Evolutionary conservation across 192 early-diverging fungal species (phyloP), one percentile per base, ranked within the genome.

Genomic region (Phlyctochytrium planicorne): DNA sequence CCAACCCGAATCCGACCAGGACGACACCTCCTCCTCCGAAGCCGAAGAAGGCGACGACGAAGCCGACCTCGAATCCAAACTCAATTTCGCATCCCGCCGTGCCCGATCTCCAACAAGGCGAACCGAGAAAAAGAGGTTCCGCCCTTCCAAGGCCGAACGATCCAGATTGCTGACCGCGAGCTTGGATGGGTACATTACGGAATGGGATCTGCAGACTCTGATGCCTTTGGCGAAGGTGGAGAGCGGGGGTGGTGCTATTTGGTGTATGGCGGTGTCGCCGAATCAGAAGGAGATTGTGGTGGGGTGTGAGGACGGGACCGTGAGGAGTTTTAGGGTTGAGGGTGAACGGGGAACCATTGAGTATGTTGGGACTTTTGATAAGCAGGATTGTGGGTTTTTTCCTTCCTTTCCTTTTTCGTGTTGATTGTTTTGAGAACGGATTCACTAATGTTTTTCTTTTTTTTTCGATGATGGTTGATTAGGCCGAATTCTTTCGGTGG

Each of bases 291-390:
- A 91, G 30, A 78, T 98, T 31, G 96, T 92, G 23, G 84, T 95
- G 27, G 96, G 94, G 20, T 96, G 92, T 65, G 95, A 97, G 66
- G 96, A 98, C 77, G 95, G 95, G 0, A 84, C 84, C 56, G 87
- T 96, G 35, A 82, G 95, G 24, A 71, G 96, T n/a, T 94, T 96
- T 65, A 84, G 93, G 71, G 89, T 98, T 63, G 75, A 83, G 35
- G 78, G 85, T 52, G 10, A 25, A 4, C n/a, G 4, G 3, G 63
- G 25, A 4, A 47, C 35, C 17, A 32, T 70, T 23, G 52, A 67
- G 20, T 69, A 53, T 24, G 33, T 34, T 14, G 40, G 23, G 2
- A 52, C 50, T 73, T 73, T 57, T 33, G 68, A 57, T n/a, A 62
- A 64, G n/a, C 69, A 73, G 34, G 72, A 73, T 53, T 30, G 69